A percentile compares a stretch with the other conserved stretches of the same genome.
phyloP scores from a whole-genome alignment of 768 basidiomycete genomes.

The Boletus reticulatus region DNA sequence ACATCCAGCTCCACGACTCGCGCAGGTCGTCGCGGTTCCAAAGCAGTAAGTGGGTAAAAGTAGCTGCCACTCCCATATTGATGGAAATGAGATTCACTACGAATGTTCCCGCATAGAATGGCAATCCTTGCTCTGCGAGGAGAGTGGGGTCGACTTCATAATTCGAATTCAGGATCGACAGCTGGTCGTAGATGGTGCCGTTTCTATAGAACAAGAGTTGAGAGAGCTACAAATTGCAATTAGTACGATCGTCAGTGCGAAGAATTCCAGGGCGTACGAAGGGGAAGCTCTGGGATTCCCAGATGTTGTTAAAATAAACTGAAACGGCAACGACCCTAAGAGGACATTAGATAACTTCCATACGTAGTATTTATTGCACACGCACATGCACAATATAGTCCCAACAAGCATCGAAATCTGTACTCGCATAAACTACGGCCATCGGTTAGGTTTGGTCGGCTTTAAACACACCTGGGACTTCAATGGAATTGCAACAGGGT shows the following conservation, averaged over 20 bases:
- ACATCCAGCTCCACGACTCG: constrained; percentile 45
- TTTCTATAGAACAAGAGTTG: constrained; percentile 52
- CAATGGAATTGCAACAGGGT: constrained; percentile 54
- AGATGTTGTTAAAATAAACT: constrained; percentile 48
- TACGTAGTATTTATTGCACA: neutral
- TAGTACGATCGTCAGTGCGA: neutral
- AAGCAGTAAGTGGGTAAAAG: constrained; percentile 47
- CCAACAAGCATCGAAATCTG: constrained; percentile 48
- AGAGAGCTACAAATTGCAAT: constrained; percentile 34
- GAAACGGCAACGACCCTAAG: constrained; percentile 32
- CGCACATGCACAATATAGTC: constrained; percentile 50
- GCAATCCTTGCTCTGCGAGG: constrained; percentile 39
- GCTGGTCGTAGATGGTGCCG: constrained; percentile 51
- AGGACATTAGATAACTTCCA: neutral
- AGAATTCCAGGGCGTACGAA: constrained; percentile 35
- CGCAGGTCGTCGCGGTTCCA: constrained; percentile 54
- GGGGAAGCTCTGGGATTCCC: constrained; percentile 59
- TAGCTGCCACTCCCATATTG: constrained; percentile 39
- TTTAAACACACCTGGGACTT: constrained; percentile 40
- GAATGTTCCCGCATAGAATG: constrained; percentile 29
- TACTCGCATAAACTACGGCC: neutral
- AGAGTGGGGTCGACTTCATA: constrained; percentile 49
- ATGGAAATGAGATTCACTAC: constrained; percentile 15
- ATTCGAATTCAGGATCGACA: constrained; percentile 49
- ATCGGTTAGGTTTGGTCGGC: neutral